These are phyloP conservation scores for Caulochytrium protostelioides DNA, from an alignment of 371 early-diverging fungal genomes.

Conservation along the genomic window DNA sequence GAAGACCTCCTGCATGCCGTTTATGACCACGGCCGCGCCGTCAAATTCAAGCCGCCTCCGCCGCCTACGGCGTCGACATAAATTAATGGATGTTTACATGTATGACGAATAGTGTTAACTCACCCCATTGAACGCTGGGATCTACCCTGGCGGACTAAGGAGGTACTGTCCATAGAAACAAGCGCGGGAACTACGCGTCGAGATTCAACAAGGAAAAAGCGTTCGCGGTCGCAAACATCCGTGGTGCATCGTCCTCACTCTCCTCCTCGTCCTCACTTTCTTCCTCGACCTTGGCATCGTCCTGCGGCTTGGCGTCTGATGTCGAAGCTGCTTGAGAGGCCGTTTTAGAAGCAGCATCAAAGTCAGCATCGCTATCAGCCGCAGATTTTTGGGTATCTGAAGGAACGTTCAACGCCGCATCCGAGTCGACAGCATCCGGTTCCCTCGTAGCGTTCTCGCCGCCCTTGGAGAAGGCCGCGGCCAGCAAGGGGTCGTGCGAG, in stretches of 20 bases:
- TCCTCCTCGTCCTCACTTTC: conserved; percentile 2
- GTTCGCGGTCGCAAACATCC: too few relatives aligned
- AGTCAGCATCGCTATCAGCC: background rate
- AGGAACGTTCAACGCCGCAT: conserved; percentile 1
- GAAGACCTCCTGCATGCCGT: conserved; percentile 52
- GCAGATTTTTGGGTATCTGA: conserved; percentile 1
- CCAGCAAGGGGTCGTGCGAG: background rate
- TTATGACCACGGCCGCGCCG: conserved; percentile 51
- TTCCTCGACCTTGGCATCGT: too few relatives aligned
- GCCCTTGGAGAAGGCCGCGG: background rate
- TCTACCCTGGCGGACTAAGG: too few relatives aligned
- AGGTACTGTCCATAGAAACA: too few relatives aligned
- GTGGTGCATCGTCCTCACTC: conserved; percentile 1
- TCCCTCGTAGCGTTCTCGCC: background rate
- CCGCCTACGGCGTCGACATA: background rate
- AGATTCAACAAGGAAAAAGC: too few relatives aligned
- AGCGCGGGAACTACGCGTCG: too few relatives aligned
- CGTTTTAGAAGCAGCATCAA: background rate
- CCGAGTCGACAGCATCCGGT: background rate
- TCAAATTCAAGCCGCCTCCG: conserved; percentile 22
- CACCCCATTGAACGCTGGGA: too few relatives aligned
- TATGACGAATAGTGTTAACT: too few relatives aligned
- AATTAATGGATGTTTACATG: too few relatives aligned
- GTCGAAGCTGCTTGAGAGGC: background rate
- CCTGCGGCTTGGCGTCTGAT: too few relatives aligned